Percentiles rank a stretch among this genome's conserved stretches.
phyloP scores from a whole-genome alignment of 2,329 filamentous ascomycete genomes.

The Aspergillus uvarum region DNA sequence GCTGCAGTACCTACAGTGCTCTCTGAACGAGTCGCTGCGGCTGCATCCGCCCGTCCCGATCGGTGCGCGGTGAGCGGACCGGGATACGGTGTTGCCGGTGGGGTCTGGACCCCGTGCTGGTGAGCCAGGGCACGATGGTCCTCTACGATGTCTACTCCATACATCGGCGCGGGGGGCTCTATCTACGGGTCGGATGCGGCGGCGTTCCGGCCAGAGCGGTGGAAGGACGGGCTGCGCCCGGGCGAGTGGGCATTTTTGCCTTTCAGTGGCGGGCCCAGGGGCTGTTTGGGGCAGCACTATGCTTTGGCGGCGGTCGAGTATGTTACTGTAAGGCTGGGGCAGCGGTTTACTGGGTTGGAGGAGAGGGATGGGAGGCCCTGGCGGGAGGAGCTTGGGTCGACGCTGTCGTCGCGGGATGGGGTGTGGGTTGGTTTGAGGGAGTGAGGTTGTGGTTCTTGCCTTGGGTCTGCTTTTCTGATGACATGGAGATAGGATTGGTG shows the following conservation, averaged over 20 bases:
- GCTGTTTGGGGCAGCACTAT: slow-evolving; percentile 31
- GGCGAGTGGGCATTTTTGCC: slow-evolving; percentile 27
- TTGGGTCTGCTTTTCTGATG: too few species aligned
- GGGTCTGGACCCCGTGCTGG: slow-evolving; percentile 57
- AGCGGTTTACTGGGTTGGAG: slow-evolving; percentile 25
- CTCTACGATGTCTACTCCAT: slow-evolving; percentile 66
- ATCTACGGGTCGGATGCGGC: slow-evolving; percentile 43
- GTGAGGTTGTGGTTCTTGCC: too few species aligned
- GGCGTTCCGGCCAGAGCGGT: slow-evolving; percentile 48
- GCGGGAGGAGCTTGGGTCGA: slow-evolving; percentile 12
- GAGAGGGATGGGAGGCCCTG: slow-evolving; percentile 20
- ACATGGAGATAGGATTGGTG: too few species aligned
- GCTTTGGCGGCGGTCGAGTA: slow-evolving; percentile 31
- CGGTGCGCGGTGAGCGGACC: too few species aligned
- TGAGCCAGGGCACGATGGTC: slow-evolving; percentile 63
- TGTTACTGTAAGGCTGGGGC: slow-evolving; percentile 26
- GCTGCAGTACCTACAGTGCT: too few species aligned
- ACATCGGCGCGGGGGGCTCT: slow-evolving; percentile 60
- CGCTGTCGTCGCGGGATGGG: slow-evolving; percentile 4
- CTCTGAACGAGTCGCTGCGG: slow-evolving; percentile 22
- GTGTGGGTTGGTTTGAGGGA: background rate
- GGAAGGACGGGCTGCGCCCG: slow-evolving; percentile 30
- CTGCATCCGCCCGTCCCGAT: slow-evolving; percentile 21
- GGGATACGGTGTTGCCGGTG: too few species aligned
- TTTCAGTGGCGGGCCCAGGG: slow-evolving; percentile 28